Base-by-base conservation (phyloP, 768 basidiomycete genomes). In the Leccinum rimulosum region DNA sequence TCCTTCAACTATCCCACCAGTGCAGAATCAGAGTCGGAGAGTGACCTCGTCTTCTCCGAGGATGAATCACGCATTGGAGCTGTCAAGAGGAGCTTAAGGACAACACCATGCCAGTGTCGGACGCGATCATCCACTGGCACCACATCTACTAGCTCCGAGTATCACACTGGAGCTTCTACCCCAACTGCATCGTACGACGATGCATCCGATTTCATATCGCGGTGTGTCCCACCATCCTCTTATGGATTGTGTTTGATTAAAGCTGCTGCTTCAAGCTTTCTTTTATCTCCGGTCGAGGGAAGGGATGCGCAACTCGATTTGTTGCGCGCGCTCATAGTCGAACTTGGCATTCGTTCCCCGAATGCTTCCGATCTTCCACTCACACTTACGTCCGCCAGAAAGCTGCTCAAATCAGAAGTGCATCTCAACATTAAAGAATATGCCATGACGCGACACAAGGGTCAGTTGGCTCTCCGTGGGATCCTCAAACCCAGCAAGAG, bases 401-500 rank as follows among this genome's bases (percentile, higher is more conserved):
- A 81, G 14, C 75, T 87, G 45, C 72, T 92, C 50, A 91, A 88
- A 73, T 74, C 83, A 6, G 78, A 77, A 43, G 88, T 78, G 0
- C 90, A 91, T 67, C 65, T 92, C 31, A 90, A 89, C 65, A 82
- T 93, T 58, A 79, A 79, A 52, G 89, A 91, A 60, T 92, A 92
- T 70, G 76, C 91, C 58, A 82, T 82, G 17, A 81, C 81, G 33
- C 86, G 91, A 40, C 77, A 75, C 55, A 79, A 85, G 66, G 89
- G 89, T 1, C 83, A 82, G 31, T 79, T 77, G 6, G 87, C 85
- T 27, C 76, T 92, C 35, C 84, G 76, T 56, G 64, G 75, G 45
- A 80, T 85, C 57, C 77, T 92, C 80, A 82, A 86, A 61, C 82
- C 86, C 5, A 87, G 74, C 71, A 80, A 80, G 62, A 80, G 56